A percentile compares a stretch with the other conserved stretches of the same genome.
Evolutionary conservation across 768 basidiomycete species (phyloP).

Genomic region (Hirschioporus abietinus): DNA sequence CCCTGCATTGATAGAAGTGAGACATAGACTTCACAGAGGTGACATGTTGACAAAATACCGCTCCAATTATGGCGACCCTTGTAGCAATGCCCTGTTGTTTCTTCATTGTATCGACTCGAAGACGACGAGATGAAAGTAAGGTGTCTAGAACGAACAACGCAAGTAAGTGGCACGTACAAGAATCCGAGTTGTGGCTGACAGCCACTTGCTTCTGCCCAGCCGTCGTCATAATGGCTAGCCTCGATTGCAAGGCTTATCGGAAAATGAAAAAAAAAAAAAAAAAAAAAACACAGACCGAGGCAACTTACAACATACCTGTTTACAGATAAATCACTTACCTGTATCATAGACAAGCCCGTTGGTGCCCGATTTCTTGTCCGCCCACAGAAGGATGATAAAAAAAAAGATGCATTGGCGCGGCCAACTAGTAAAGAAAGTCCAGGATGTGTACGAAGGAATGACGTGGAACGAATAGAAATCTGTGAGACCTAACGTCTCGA

Average conservation of each 20-base stretch:
- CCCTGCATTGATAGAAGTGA: constrained; percentile 5
- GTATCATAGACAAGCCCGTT: too few relatives aligned
- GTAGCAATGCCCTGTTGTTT: neutral
- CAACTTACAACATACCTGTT: too few relatives aligned
- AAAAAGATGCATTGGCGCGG: neutral
- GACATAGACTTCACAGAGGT: neutral
- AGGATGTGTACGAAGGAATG: neutral
- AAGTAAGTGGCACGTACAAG: neutral
- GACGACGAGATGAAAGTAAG: neutral
- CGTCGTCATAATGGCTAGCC: too few relatives aligned
- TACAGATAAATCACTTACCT: too few relatives aligned
- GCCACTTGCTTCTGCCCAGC: too few relatives aligned
- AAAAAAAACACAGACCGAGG: too few relatives aligned
- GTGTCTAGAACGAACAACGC: neutral
- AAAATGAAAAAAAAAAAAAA: too few relatives aligned
- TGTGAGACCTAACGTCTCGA: neutral
- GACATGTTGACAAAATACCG: neutral
- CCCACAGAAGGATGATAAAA: neutral
- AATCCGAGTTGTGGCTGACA: too few relatives aligned
- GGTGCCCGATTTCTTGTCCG: too few relatives aligned
- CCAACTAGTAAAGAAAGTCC: neutral
- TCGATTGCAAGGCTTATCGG: too few relatives aligned
- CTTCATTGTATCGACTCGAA: neutral
- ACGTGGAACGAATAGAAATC: neutral
- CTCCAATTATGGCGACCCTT: constrained; percentile 2